Evolutionary conservation across 352 stramenopile genomes (phyloP).

Genomic region (Bremia lactucae): DNA sequence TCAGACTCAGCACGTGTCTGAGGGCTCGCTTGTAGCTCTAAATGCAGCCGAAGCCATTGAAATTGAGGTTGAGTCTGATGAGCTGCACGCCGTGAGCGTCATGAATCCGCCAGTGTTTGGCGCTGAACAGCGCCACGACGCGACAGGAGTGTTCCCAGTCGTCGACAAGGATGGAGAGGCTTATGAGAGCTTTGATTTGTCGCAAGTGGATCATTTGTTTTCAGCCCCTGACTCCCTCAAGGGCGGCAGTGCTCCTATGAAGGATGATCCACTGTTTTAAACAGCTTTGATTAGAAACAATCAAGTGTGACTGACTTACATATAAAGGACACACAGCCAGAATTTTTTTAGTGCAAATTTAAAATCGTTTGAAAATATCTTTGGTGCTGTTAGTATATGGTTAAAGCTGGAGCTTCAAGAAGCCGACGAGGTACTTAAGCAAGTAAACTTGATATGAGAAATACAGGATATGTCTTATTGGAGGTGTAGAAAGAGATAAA

Average conservation of each 20-base stretch:
- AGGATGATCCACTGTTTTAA: conserved; percentile 73
- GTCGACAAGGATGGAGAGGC: conserved; percentile 54
- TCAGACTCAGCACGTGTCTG: conserved; percentile 26
- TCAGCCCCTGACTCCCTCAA: conserved; percentile 66
- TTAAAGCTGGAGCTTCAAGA: too few relatives aligned
- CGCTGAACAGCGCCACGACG: conserved; percentile 29
- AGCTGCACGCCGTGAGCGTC: conserved; percentile 67
- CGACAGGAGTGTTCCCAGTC: conserved; percentile 56
- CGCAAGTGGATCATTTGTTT: conserved; percentile 44
- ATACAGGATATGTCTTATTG: too few relatives aligned
- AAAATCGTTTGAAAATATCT: too few relatives aligned
- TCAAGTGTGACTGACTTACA: too few relatives aligned
- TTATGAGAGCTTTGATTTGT: conserved; percentile 43
- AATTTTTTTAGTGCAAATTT: background rate
- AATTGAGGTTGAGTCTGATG: conserved; percentile 43
- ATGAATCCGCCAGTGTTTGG: conserved; percentile 73
- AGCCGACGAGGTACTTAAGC: too few relatives aligned
- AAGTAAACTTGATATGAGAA: too few relatives aligned
- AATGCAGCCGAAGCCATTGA: conserved; percentile 44
- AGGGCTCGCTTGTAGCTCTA: conserved; percentile 50
- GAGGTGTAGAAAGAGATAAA: too few relatives aligned
- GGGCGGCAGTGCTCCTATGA: conserved; percentile 65
- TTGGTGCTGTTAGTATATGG: too few relatives aligned
- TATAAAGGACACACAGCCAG: background rate
- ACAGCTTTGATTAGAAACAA: background rate